Base-by-base conservation (phyloP, 345 rosid species). In the Salix koriyanagi region DNA sequence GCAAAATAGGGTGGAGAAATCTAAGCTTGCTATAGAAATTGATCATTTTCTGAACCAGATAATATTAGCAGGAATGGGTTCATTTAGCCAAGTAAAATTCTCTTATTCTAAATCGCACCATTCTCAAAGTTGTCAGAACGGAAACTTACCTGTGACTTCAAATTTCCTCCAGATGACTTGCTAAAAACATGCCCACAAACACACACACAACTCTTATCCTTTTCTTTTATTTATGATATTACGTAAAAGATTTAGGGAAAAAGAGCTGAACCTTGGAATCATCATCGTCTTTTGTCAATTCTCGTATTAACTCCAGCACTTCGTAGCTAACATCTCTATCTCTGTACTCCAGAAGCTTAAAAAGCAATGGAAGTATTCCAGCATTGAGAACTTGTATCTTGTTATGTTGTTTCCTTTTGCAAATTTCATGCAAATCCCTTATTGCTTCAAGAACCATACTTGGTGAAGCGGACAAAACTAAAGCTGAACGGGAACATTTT, bases 381-480 rank as follows among this genome's bases (percentile, higher is more conserved):
- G 80, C 84, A 76, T 83, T 85, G 50, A 85, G 70, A 41, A 92
- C 86, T 67, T 84, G 88, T 19, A 85, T 77, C 89, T 84, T 90
- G 70, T 81, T 90, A 71, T 81, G 73, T 7, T 36, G 75, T 69
- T 82, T 94, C 76, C 83, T 85, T 80, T 79, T 83, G 88, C 97
- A 92, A 70, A 91, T 78, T 56, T 71, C 76, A 69, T 87, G 91
- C 83, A 94, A 75, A 79, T 91, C 93, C 67, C 75, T 75, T 64
- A 91, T 79, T 36, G 98, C 97, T 58, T 94, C 94, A 4, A 89
- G 75, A 41, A 90, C 85, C 96, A 90, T 90, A 74, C 75, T 76
- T 8, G 84, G 84, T 56, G 98, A 89, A 85, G 92, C 88, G 34
- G 92, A 94, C 46, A 89, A 84, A 50, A 91, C 79, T 79, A 94